A percentile compares a stretch with the other conserved stretches of the same genome.
Conservation (phyloP, 1,284 basidiomycete genomes). For the Fomes fomentarius region DNA sequence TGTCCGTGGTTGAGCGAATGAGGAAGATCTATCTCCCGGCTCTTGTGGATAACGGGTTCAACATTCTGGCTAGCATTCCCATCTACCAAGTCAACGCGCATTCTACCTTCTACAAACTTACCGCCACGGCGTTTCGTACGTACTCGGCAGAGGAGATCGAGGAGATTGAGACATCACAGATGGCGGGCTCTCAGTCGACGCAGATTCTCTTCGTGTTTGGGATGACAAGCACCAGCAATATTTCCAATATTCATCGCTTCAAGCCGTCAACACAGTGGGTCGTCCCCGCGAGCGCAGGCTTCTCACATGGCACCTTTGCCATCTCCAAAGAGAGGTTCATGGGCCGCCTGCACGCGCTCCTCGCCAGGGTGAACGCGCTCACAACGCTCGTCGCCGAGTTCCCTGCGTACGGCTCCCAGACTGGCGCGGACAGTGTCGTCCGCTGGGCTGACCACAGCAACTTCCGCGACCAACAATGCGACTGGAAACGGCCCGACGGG, state of each 20-base stretch:
- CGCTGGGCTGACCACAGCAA: conserved; percentile 20
- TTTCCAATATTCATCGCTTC: conserved; percentile 3
- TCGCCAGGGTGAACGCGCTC: conserved; percentile 30
- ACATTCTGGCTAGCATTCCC: conserved; percentile 31
- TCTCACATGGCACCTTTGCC: conserved; percentile 29
- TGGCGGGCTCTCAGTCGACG: conserved; percentile 8
- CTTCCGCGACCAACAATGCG: conserved; percentile 16
- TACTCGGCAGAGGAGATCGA: conserved; percentile 1
- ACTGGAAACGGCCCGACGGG: not conserved
- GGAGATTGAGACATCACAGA: not conserved
- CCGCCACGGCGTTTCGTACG: conserved; percentile 27
- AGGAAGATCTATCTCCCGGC: conserved; percentile 23
- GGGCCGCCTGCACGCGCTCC: conserved; percentile 23
- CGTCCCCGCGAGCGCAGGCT: conserved; percentile 14
- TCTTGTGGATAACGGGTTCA: conserved; percentile 19
- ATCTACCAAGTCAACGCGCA: conserved; percentile 12
- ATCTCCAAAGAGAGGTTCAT: conserved; percentile 30
- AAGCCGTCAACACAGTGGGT: conserved; percentile 26
- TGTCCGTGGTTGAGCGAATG: conserved; percentile 1
- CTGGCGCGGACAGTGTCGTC: conserved; percentile 28
- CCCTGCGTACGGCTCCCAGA: conserved; percentile 21
- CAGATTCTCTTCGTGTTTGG: conserved; percentile 32
- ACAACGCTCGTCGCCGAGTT: conserved; percentile 33
- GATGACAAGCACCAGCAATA: conserved; percentile 18
- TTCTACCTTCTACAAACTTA: conserved; percentile 22